Conservation (phyloP, 1,139 yeast genomes). For the Geotrichum europaeum region DNA sequence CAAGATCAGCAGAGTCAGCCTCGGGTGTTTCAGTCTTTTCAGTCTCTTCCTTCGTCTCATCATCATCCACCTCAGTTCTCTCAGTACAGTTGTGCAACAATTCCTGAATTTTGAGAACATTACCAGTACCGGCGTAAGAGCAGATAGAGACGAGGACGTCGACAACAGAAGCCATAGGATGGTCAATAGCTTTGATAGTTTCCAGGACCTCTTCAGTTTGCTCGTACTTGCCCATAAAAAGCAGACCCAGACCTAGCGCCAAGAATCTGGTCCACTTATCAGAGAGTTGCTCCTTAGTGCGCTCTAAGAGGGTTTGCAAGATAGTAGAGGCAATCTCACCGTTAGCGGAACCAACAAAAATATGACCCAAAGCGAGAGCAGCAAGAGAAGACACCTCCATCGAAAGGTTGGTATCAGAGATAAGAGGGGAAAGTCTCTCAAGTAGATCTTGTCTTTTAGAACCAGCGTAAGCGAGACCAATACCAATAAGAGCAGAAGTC, state of each 20-base stretch:
- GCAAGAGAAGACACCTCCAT: slow-evolving; percentile 82
- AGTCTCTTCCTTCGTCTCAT: slow-evolving; percentile 42
- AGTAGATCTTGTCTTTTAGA: slow-evolving; percentile 81
- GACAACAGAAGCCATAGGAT: slow-evolving; percentile 84
- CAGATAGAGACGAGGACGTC: slow-evolving; percentile 88
- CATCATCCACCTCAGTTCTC: slow-evolving; percentile 41
- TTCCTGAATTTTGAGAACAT: slow-evolving; percentile 89
- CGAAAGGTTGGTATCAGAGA: slow-evolving; percentile 69
- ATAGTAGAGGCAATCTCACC: slow-evolving; percentile 91
- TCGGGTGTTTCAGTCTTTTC: slow-evolving; percentile 23
- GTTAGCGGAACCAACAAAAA: slow-evolving; percentile 92
- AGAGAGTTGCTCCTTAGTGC: slow-evolving; percentile 69
- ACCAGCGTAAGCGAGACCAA: slow-evolving; percentile 95
- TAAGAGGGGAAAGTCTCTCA: slow-evolving; percentile 73
- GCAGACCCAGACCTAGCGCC: slow-evolving; percentile 86
- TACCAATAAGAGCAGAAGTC: slow-evolving; percentile 79
- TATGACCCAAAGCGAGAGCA: slow-evolving; percentile 87
- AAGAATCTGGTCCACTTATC: slow-evolving; percentile 85
- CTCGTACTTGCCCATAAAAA: slow-evolving; percentile 92
- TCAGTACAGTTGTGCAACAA: slow-evolving; percentile 80
- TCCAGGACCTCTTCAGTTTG: slow-evolving; percentile 93
- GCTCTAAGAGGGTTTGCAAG: slow-evolving; percentile 81
- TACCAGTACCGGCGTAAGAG: slow-evolving; percentile 97
- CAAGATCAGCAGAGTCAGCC: slow-evolving; percentile 25
- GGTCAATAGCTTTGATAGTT: slow-evolving; percentile 91